These are phyloP conservation scores for Diphasiastrum complanatum DNA, from an alignment of 83 land plant species.

Conservation along the genomic window DNA sequence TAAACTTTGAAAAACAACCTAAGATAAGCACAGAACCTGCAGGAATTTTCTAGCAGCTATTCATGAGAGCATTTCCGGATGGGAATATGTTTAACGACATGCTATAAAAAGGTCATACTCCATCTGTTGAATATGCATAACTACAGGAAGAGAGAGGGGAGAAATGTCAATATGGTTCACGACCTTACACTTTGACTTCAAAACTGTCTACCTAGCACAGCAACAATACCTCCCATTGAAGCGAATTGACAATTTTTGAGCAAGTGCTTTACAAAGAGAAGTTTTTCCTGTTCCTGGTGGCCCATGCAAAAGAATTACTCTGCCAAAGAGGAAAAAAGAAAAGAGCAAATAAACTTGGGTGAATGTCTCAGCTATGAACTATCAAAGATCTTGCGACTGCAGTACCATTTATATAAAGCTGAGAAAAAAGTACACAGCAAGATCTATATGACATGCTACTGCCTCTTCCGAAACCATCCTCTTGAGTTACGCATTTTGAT, in stretches of 20 bases:
- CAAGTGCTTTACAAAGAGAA: conserved; percentile 85
- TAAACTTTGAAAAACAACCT: background rate
- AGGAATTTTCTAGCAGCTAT: no score
- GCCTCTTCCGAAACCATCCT: no score
- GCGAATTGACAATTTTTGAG: conserved; percentile 85
- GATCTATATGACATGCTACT: no score
- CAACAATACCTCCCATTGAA: conserved; percentile 53
- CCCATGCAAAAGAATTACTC: conserved; percentile 88
- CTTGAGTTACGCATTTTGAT: no score
- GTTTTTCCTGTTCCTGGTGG: conserved; percentile 99
- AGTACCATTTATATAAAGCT: no score
- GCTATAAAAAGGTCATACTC: background rate
- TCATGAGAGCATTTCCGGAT: no score
- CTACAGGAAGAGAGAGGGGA: no score
- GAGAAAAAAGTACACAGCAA: no score
- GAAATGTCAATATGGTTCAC: no score
- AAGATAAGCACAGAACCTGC: background rate
- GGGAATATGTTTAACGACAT: no score
- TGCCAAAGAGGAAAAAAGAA: conserved; percentile 18
- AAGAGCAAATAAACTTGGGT: background rate
- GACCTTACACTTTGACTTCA: no score
- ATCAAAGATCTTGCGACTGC: background rate
- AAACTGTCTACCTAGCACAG: background rate
- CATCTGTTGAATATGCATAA: background rate
- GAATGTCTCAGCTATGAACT: background rate